A percentile compares a stretch with the other conserved stretches of the same genome.
Conservation (phyloP, 2,329 filamentous ascomycete genomes). For the Emergomyces orientalis region DNA sequence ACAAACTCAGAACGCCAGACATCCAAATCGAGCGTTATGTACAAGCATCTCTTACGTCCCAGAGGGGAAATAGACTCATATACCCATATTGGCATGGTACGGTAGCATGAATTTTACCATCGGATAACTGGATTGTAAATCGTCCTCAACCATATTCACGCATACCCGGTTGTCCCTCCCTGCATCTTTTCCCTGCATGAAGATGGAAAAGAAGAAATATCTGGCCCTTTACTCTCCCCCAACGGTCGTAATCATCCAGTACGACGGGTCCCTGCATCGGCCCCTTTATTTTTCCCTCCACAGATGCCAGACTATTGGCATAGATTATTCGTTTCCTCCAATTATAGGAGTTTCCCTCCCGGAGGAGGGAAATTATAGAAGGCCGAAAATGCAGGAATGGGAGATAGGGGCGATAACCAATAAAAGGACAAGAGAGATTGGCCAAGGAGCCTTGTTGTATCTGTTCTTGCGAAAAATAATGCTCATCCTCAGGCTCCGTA, state of each 20-base stretch:
- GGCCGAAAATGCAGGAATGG: background rate
- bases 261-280: background rate
- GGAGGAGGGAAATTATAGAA: background rate
- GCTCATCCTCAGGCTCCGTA: too few species aligned
- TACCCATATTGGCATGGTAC: background rate
- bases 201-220: background rate
- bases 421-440: background rate
- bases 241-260: background rate
- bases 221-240: background rate
- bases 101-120: background rate
- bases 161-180: background rate
- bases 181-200: background rate
- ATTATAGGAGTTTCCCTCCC: background rate
- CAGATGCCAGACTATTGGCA: background rate
- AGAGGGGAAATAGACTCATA: background rate
- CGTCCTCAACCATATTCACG: background rate
- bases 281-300: background rate
- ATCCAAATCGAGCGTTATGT: background rate
- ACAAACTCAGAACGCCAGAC: background rate
- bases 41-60: background rate
- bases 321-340: background rate
- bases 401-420: background rate
- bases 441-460: background rate
- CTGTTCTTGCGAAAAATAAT: background rate
- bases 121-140: background rate